These are phyloP conservation scores for Zygosaccharomyces siamensis DNA, from an alignment of 805 yeast species.

Conservation along the genomic window DNA sequence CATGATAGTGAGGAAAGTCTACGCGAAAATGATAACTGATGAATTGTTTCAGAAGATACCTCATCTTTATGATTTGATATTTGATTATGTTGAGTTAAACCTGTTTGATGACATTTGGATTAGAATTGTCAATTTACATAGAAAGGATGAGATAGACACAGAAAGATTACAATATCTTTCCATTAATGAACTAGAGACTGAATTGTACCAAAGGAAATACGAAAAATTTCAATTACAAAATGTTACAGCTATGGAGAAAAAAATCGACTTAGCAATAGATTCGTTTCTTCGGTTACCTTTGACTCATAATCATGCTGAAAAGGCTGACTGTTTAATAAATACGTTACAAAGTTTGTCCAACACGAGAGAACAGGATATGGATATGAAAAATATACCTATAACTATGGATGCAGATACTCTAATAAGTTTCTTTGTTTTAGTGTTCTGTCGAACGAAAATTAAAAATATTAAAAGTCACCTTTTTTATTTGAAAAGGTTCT, in stretches of 20 bases:
- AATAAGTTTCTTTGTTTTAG: constrained; percentile 65
- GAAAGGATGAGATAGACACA: constrained; percentile 21
- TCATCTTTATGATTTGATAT: constrained; percentile 49
- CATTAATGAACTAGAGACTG: constrained; percentile 43
- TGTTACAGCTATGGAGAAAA: constrained; percentile 37
- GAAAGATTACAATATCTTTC: constrained; percentile 34
- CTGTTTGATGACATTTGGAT: constrained; percentile 66
- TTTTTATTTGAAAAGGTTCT: constrained; percentile 58
- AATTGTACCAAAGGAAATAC: constrained; percentile 37
- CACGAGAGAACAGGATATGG: constrained; percentile 12
- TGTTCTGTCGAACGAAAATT: constrained; percentile 59
- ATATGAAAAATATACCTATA: constrained; percentile 18
- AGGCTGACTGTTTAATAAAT: constrained; percentile 45
- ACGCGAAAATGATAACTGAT: constrained; percentile 12
- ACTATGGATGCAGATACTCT: constrained; percentile 77
- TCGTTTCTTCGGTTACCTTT: constrained; percentile 46
- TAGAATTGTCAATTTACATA: constrained; percentile 32
- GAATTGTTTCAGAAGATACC: constrained; percentile 14
- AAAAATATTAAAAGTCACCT: constrained; percentile 58
- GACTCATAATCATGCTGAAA: constrained; percentile 45
- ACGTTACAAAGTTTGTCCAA: constrained; percentile 51
- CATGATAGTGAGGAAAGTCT: constrained; percentile 26
- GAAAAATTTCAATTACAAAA: constrained; percentile 27
- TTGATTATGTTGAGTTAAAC: constrained; percentile 66
- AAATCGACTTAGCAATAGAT: constrained; percentile 47